Base-by-base conservation (phyloP, 106 monocot species). In the Dioscorea alata region DNA sequence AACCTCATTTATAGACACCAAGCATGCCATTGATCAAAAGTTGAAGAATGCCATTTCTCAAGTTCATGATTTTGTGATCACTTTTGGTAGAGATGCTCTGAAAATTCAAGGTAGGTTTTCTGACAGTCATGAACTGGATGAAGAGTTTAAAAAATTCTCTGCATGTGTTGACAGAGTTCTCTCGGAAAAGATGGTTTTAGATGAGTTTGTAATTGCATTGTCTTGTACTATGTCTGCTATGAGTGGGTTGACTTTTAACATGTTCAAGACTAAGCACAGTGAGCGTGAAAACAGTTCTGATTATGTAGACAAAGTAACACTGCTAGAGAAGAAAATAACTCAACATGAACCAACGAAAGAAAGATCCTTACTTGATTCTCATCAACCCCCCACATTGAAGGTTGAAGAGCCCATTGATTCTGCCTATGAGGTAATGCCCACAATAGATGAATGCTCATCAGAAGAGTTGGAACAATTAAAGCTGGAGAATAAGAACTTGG, bases 251-350 rank as follows among this genome's bases (percentile, higher is more conserved):
- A 53, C 51, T 31, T 64, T 24, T 59, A 74, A 17, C 17, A 57
- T 65, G 42, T 65, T 66, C 18, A 62, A 53, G 52, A 59, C 73
- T 22, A 81, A 70, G 28, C 56, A 35, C 28, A 85, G 72, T 53
- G 87, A 83, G 70, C 77, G 63, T 31, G 85, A 87, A 50, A 63
- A 54, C 35, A 74, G 48, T 54, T 69, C 69, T 31, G 97, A 92
- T 73, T 97, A 81, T 79, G 67, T 97, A 22, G 97, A 97, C 57
- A 97, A 97, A 70, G 89, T 83, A 4, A 85, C 92, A 60, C 84
- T 92, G 49, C 59, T 85, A 63, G 97, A 92, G 58, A 89, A 92
- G 65, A 85, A 77, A 80, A 74, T 83, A 23, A 48, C 52, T 75
- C 66, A 57, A 42, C 77, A 68, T 64, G 70, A 82, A 72, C 60